Conservation (phyloP, 805 yeast genomes). For the Cyberlindnera euphorbiiphila region DNA sequence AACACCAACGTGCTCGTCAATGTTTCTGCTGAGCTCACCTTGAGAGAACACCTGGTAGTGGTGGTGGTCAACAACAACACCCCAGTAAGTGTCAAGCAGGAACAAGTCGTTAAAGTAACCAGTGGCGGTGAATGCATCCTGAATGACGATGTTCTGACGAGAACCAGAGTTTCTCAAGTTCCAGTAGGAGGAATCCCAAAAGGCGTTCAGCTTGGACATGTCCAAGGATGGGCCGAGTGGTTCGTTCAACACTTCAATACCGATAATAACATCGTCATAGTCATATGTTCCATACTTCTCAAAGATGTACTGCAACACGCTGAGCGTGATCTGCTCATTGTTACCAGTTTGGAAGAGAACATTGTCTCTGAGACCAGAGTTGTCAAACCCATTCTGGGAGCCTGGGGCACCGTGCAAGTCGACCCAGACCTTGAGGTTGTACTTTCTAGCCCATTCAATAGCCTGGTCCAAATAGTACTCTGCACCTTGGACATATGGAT, state of each 20-base stretch:
- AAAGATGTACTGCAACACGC: conserved; percentile 51
- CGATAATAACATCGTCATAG: conserved; percentile 70
- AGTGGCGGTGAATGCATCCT: conserved; percentile 71
- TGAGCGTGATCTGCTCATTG: conserved; percentile 50
- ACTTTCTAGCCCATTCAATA: conserved; percentile 63
- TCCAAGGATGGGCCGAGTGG: conserved; percentile 75
- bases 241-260: conserved; percentile 84
- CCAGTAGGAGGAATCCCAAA: conserved; percentile 59
- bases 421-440: conserved; percentile 75
- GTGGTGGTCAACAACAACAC: conserved; percentile 82
- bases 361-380: conserved; percentile 77
- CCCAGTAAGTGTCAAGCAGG: conserved; percentile 44
- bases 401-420: conserved; percentile 98
- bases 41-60: conserved; percentile 81
- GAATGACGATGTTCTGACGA: conserved; percentile 60
- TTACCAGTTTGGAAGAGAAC: conserved; percentile 52
- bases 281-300: conserved; percentile 58
- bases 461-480: conserved; percentile 69
- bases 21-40: conserved; percentile 51
- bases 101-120: conserved; percentile 63
- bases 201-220: conserved; percentile 53
- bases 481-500: conserved; percentile 89
- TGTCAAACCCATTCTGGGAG: conserved; percentile 93
- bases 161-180: conserved; percentile 54
- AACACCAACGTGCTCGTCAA: conserved; percentile 57